Percentiles rank a stretch among this genome's conserved stretches.
These are phyloP conservation scores for Chlamydomonas sp. DNA, from an alignment of 139 green algal genomes.

Conservation along the genomic window DNA sequence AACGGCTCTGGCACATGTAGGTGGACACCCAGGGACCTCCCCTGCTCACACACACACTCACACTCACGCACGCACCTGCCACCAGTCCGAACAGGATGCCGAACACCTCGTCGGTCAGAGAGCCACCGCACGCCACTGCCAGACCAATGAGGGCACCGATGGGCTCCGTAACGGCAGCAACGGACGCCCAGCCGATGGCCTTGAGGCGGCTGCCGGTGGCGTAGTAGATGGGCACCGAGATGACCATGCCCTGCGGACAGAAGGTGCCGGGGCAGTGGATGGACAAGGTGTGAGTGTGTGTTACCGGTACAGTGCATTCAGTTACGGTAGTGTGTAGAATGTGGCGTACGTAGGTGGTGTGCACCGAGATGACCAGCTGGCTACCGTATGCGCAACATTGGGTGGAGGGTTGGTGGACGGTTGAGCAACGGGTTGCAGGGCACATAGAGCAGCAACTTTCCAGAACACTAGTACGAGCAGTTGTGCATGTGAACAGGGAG, in stretches of 20 bases:
- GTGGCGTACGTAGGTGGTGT: too few relatives aligned
- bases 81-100: conserved; percentile 71
- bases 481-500: neutral
- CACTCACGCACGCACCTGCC: conserved; percentile 40
- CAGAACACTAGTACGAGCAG: too few relatives aligned
- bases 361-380: too few relatives aligned
- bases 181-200: conserved; percentile 73
- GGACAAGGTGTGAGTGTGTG: too few relatives aligned
- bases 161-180: conserved; percentile 81
- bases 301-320: too few relatives aligned
- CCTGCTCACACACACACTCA: conserved; percentile 2
- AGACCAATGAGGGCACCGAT: conserved; percentile 74
- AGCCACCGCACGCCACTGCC: conserved; percentile 21
- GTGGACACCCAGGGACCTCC: neutral
- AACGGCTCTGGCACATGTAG: too few relatives aligned
- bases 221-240: conserved; percentile 87
- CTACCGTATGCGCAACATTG: too few relatives aligned
- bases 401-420: too few relatives aligned
- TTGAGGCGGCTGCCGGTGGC: conserved; percentile 71
- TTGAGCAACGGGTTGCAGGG: too few relatives aligned
- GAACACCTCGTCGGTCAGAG: conserved; percentile 6
- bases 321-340: too few relatives aligned
- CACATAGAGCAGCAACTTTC: too few relatives aligned
- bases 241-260: conserved; percentile 56
- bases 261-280: too few relatives aligned